phyloP scores from a whole-genome alignment of 805 yeast genomes.

The Suhomyces kilbournensis region DNA sequence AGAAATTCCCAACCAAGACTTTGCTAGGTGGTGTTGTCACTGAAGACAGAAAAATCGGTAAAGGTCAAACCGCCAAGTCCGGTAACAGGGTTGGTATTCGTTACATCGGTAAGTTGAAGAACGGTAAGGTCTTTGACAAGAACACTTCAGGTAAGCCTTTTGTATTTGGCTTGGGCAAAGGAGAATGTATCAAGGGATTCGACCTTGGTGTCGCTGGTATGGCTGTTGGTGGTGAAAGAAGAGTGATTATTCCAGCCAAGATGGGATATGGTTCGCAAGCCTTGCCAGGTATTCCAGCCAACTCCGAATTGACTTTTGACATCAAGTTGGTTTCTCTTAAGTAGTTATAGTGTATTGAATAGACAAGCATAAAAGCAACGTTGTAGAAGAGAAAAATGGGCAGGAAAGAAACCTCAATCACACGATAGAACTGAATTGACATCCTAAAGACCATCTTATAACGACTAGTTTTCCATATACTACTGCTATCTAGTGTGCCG shows the following conservation, averaged over 20 bases:
- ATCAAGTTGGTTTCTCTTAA: conserved; percentile 89
- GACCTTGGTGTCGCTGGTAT: conserved; percentile 98
- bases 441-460: too few species aligned
- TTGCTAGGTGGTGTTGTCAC: conserved; percentile 89
- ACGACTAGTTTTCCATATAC: too few species aligned
- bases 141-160: conserved; percentile 98
- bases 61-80: conserved; percentile 82
- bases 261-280: conserved; percentile 95
- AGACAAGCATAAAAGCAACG: not conserved
- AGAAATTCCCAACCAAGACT: conserved; percentile 69
- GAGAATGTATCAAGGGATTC: conserved; percentile 98
- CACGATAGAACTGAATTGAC: too few species aligned
- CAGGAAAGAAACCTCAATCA: not conserved
- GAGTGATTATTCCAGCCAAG: conserved; percentile 92
- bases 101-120: conserved; percentile 95
- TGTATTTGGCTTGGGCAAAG: conserved; percentile 84
- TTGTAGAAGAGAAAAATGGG: not conserved
- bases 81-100: conserved; percentile 93
- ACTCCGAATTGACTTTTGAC: conserved; percentile 94
- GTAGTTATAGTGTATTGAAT: conserved; percentile 34
- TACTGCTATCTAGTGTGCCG: too few species aligned
- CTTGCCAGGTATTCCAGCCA: conserved; percentile 96
- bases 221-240: conserved; percentile 98
- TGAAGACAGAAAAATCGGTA: conserved; percentile 90
- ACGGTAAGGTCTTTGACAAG: conserved; percentile 95